A percentile compares a stretch with the other conserved stretches of the same genome.
These are phyloP conservation scores for Zopfia rhizophila DNA, from an alignment of 2,329 filamentous ascomycete genomes.

Conservation along the genomic window DNA sequence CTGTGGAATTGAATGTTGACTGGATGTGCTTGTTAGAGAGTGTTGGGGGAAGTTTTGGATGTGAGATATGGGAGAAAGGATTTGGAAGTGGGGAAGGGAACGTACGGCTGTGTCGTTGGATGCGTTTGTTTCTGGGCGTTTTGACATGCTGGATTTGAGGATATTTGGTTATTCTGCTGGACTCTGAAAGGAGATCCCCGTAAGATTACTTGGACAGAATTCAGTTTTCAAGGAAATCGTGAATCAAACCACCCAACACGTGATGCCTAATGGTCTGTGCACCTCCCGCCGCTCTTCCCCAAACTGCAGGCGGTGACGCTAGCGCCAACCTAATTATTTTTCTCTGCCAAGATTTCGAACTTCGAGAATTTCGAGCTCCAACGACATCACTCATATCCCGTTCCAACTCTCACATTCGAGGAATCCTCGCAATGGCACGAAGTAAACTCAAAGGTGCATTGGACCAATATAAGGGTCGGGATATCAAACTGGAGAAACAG, in stretches of 20 bases:
- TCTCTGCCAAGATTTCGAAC: conserved; percentile 50
- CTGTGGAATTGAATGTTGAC: conserved; percentile 30
- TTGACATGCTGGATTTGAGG: conserved; percentile 31
- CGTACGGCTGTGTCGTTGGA: conserved; percentile 35
- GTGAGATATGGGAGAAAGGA: too few species aligned
- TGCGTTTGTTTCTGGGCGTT: conserved; percentile 31
- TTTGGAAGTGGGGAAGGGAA: conserved; percentile 11
- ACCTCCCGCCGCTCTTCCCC: conserved; percentile 42
- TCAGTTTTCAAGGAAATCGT: too few species aligned
- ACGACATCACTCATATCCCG: background rate
- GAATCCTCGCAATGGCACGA: conserved; percentile 61
- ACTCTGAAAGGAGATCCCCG: too few species aligned
- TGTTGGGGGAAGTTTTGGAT: background rate
- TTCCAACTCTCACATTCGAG: background rate
- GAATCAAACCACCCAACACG: background rate
- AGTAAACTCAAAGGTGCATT: conserved; percentile 69
- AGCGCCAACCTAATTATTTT: conserved; percentile 40
- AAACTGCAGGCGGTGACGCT: conserved; percentile 41
- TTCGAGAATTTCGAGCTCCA: conserved; percentile 29
- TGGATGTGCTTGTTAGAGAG: background rate
- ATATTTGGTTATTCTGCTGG: too few species aligned
- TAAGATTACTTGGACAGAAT: too few species aligned
- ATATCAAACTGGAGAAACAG: conserved; percentile 82
- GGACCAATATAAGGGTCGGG: conserved; percentile 67
- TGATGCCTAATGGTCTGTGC: conserved; percentile 2